Evolutionary conservation across 306 rosid species (phyloP), one percentile per base, ranked within the genome.

Genomic region (Leucaena leucocephala): DNA sequence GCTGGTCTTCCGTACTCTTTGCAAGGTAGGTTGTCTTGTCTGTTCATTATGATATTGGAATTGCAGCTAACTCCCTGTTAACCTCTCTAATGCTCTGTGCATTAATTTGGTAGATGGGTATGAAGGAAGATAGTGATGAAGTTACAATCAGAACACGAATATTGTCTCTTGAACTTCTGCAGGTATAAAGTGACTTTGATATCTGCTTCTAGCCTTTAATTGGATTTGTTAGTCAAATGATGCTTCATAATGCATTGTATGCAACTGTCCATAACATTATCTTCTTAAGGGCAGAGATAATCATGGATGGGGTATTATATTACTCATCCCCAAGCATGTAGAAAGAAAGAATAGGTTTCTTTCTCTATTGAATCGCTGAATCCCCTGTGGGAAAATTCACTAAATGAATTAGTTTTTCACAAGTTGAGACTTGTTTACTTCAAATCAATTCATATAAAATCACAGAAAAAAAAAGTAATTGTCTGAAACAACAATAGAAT

Each of bases 121-220:
- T 93, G 98, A 96, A 96, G 92, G 99, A 96, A 86, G 99, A 96
- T 77, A 89, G 70, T 42, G 97, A 96, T 66, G 99, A 96, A 84
- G 94, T 96, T 78, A 90, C 99, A 42, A 87, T 90, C 78, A 96
- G 92, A 92, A 89, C 98, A 61, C 87, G 99, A 67, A 93, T 96
- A 71, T 84, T 96, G 82, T 96, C 99, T 85, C 99, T 96, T 78
- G 99, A 96, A 89, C 99, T 96, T 80, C 88, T 96, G 86, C 99
- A 96, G 98, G 99, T 96, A 81, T 72, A 79, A 81, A 48, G 76
- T 82, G 82, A 67, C 45, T 33, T 33, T 42, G 2, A 65, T 75
- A 52, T 78, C 68, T 76, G 40, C 85, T 78, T 83, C 67, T 68
- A 43, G 39, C 39, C 39, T 45, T 44, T 69, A 21, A 22, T 68